A percentile compares a stretch with the other conserved stretches of the same genome.
Conservation (phyloP, 2,329 filamentous ascomycete genomes). For the Penicillium sp. region DNA sequence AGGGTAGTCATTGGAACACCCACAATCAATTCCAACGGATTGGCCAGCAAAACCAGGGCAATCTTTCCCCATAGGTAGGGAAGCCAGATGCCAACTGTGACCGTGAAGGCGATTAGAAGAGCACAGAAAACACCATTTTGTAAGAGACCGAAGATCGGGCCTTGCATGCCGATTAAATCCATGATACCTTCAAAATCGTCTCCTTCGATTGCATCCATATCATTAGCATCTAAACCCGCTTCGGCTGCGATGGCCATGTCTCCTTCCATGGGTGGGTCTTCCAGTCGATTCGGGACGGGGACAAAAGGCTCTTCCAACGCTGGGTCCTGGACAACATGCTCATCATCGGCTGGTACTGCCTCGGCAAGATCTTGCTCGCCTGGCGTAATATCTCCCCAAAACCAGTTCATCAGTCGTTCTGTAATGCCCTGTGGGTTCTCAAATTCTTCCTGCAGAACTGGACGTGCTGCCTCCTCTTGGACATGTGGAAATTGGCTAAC, state of each 20-base stretch:
- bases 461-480: neutral
- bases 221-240: constrained; percentile 64
- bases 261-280: constrained; percentile 8
- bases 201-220: constrained; percentile 58
- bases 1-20: constrained; percentile 70
- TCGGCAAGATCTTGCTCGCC: constrained; percentile 35
- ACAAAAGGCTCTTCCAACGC: constrained; percentile 62
- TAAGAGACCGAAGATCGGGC: constrained; percentile 81
- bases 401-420: constrained; percentile 41
- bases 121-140: constrained; percentile 96
- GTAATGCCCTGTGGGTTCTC: constrained; percentile 20
- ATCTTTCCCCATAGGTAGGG: constrained; percentile 91
- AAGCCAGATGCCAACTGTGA: constrained; percentile 81
- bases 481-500: neutral
- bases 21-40: constrained; percentile 66
- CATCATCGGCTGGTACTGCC: constrained; percentile 53
- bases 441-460: constrained; percentile 8
- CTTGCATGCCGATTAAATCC: constrained; percentile 94
- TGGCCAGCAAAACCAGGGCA: constrained; percentile 74
- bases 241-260: constrained; percentile 42
- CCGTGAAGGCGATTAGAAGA: constrained; percentile 81
- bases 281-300: constrained; percentile 45
- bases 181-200: constrained; percentile 96
- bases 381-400: constrained; percentile 45
- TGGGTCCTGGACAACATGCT: constrained; percentile 59